These are phyloP conservation scores for Apiospora malaysiana DNA, from an alignment of 2,329 filamentous ascomycete species.

Conservation along the genomic window DNA sequence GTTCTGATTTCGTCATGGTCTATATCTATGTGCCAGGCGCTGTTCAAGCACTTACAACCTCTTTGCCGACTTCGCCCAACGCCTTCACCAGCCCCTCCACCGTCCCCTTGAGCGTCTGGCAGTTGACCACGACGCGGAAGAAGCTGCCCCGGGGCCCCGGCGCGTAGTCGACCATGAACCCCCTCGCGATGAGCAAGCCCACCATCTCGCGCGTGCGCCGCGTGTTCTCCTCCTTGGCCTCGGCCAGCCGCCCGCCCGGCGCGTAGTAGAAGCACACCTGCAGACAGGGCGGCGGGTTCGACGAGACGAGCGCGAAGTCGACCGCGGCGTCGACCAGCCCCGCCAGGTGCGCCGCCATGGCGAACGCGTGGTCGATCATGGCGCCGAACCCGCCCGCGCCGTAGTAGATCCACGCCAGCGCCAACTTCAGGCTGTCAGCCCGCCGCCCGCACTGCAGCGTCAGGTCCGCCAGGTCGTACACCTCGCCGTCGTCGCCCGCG, in stretches of 20 bases:
- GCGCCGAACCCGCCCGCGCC: constrained; percentile 74
- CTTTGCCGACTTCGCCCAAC: constrained; percentile 34
- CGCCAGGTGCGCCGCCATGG: constrained; percentile 72
- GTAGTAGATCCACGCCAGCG: constrained; percentile 88
- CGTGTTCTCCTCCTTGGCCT: constrained; percentile 53
- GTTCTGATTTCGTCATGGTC: background rate
- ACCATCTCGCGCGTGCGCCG: constrained; percentile 56
- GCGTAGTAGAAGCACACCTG: constrained; percentile 96
- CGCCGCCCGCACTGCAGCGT: constrained; percentile 92
- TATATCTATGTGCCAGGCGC: background rate
- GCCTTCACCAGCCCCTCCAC: constrained; percentile 45
- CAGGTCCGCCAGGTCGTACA: constrained; percentile 90
- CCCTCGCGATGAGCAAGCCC: constrained; percentile 52
- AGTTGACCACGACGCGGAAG: constrained; percentile 65
- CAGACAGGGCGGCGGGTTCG: constrained; percentile 82
- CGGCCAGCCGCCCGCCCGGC: constrained; percentile 56
- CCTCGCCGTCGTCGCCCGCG: constrained; percentile 52
- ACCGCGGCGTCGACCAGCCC: constrained; percentile 57
- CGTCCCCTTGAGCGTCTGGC: constrained; percentile 58
- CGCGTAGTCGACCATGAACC: constrained; percentile 68
- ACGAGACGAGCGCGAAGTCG: constrained; percentile 74
- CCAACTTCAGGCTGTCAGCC: constrained; percentile 86
- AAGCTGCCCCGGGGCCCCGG: constrained; percentile 61
- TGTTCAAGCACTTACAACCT: constrained; percentile 26
- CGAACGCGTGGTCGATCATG: constrained; percentile 76